phyloP scores from a whole-genome alignment of 305 asterid genomes.

The Rubia tinctorum region DNA sequence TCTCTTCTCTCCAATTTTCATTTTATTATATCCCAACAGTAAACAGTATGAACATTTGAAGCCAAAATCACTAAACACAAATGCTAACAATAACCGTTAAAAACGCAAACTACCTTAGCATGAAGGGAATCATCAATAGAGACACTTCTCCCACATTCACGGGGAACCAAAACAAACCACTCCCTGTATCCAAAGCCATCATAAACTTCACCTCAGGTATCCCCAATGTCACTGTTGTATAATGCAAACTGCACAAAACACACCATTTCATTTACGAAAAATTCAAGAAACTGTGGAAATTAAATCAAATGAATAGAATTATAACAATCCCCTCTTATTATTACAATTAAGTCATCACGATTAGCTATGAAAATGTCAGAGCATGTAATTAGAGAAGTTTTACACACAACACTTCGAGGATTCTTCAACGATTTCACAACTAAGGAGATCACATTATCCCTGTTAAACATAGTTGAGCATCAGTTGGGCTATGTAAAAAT shows the following conservation, averaged over 20 bases:
- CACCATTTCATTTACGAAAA: conserved; percentile 17
- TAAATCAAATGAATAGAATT: conserved; percentile 70
- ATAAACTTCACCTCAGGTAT: conserved; percentile 71
- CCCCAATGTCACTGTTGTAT: conserved; percentile 75
- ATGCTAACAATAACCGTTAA: background rate
- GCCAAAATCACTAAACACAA: too few species aligned
- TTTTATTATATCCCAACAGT: background rate
- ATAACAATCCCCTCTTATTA: too few species aligned
- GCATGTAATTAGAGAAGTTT: conserved; percentile 83
- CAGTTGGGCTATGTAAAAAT: background rate
- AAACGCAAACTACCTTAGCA: conserved; percentile 43
- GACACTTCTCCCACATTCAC: conserved; percentile 58
- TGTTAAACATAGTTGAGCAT: conserved; percentile 29
- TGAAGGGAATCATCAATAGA: conserved; percentile 50
- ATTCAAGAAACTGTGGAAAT: conserved; percentile 18
- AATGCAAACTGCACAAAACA: conserved; percentile 63
- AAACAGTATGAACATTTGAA: background rate
- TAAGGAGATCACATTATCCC: too few species aligned
- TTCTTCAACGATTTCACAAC: too few species aligned
- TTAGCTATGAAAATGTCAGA: conserved; percentile 68
- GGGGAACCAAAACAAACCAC: conserved; percentile 87
- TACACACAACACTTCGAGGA: too few species aligned
- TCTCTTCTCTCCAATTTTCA: background rate
- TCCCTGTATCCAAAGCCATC: conserved; percentile 95
- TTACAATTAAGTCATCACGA: conserved; percentile 26